Conservation (phyloP, 2,329 filamentous ascomycete species). For the Aureobasidium mangrovei region DNA sequence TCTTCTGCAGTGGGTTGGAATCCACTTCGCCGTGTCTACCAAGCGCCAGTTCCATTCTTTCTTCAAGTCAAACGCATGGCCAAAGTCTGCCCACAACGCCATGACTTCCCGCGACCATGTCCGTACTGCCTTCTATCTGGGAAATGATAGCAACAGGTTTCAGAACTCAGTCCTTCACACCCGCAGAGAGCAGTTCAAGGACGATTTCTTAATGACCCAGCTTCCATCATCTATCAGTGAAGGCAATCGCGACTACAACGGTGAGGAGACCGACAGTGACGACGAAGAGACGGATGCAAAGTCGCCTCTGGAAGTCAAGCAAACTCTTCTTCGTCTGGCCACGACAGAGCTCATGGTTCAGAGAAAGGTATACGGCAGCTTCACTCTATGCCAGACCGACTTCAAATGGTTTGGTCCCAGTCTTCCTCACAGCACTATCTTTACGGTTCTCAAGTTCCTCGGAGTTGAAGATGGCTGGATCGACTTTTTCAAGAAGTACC, state of each 20-base stretch:
- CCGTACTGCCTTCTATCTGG: slow-evolving; percentile 39
- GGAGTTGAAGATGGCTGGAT: slow-evolving; percentile 50
- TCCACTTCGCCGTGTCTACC: slow-evolving; percentile 43
- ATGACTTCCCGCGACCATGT: slow-evolving; percentile 31
- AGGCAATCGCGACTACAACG: slow-evolving; percentile 30
- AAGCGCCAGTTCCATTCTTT: slow-evolving; percentile 34
- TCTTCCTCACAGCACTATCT: slow-evolving; percentile 51
- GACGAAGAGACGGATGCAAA: slow-evolving; percentile 27
- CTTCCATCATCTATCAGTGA: slow-evolving; percentile 37
- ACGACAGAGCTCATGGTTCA: slow-evolving; percentile 48
- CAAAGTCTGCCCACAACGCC: slow-evolving; percentile 25
- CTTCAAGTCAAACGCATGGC: slow-evolving; percentile 35
- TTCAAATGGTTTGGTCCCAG: slow-evolving; percentile 51
- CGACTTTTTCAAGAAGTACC: slow-evolving; percentile 50
- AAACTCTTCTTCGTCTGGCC: slow-evolving; percentile 48
- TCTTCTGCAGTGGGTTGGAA: slow-evolving; percentile 46
- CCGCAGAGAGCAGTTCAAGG: slow-evolving; percentile 31
- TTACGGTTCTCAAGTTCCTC: slow-evolving; percentile 50
- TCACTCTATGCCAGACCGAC: slow-evolving; percentile 49
- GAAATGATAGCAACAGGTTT: slow-evolving; percentile 9
- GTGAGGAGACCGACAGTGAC: slow-evolving; percentile 27
- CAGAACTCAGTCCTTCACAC: slow-evolving; percentile 19
- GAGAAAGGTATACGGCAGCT: slow-evolving; percentile 38
- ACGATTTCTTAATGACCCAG: slow-evolving; percentile 49
- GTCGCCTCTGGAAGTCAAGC: slow-evolving; percentile 42